Base-by-base conservation (phyloP, 2,329 filamentous ascomycete genomes). In the Aspergillus niger region DNA sequence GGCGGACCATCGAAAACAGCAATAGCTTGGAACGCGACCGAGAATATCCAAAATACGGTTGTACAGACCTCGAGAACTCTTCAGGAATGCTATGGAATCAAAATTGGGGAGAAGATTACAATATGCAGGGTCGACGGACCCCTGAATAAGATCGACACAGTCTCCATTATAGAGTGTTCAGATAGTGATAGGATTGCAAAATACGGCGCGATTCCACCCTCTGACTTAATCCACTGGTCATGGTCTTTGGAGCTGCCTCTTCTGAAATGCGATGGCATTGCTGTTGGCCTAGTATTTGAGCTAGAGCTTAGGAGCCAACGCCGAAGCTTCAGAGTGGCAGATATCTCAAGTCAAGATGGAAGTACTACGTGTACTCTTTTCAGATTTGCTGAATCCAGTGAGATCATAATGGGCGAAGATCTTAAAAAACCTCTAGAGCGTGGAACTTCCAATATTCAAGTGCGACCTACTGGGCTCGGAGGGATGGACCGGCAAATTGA, bases 1-100 rank as follows among this genome's bases (percentile, higher is more conserved):
- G 73, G 78, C 51, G 80, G 77, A 22, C 63, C 71, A 10, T 73
- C 76, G n/a, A 84, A 82, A 50, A 80, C 82, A 55, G 87, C 84
- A n/a, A 82, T 89, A 67, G 86, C 85, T 10, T 90, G 87, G 87
- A 77, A 81, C 43, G 83, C 85, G 3, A 71, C 80, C 5, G 80
- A 88, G 72, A 87, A 88, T 68, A 80, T 91, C 66, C 84, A 87
- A 70, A 86, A 86, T 65, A 85, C 88, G 63, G 82, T 91, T 59
- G 80, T 90, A 53, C 83, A 93, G 80, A 86, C 91, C 79, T 88
- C 91, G 22, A 88, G 91, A 63, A 82, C 86, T 5, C 86, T 96
- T 57, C 89, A 91, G 63, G 88, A 90, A 38, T 84, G 86, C 6
- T 90, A 90, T 66, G 86, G 86, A 1, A 84, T 96, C 67, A 89